Evolutionary conservation across 2,329 filamentous ascomycete species (phyloP), one percentile per base, ranked within the genome.

Genomic region (Lachnellula cervina): DNA sequence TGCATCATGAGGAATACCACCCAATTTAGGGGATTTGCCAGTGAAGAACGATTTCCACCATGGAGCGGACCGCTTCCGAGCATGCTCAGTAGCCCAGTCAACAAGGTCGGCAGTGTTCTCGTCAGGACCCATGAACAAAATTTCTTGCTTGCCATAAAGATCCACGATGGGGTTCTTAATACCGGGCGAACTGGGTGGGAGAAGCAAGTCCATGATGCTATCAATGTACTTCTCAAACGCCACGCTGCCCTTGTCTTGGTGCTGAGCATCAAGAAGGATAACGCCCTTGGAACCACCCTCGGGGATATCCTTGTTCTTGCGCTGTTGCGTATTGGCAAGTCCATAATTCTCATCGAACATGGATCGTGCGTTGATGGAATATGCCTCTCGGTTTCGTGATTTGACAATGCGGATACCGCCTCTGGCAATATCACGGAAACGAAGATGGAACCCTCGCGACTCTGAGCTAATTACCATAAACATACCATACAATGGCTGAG

Each of bases 11-110:
- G 94, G 94, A 64, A 99, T 99, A 70, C 94, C 94, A 61, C 94
- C 94, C 14, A 99, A 82, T 74, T 89, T 94, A 52, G 91, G 94
- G 65, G 90, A 96, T 81, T 99, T 99, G 69, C 94, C 94, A 2
- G 94, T 99, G 80, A 99, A 99, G 83, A 99, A 99, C 0, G 94
- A 99, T 80, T 99, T 99, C 94, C 94, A 99, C 90, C 93, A 99
- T 28, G 91, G 90, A 4, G 94, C 94, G 46, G 91, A 91, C 65
- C 94, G 86, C 59, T 78, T 77, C 51, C 90, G 84, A 58, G 94
- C 94, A 72, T 99, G 94, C 73, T 94, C 87, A 1, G 94, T 99
- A n/a, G 94, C 94, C 94, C 94, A 99, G 74, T 99, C 86, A 51
- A 99, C 94, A 35, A 99, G 81, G 68, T 96, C 90, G 21, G 94